Percentiles rank a stretch among this genome's conserved stretches.
These are phyloP conservation scores for Sugiyamaella sp. DNA, from an alignment of 1,139 yeast genomes.

Conservation along the genomic window DNA sequence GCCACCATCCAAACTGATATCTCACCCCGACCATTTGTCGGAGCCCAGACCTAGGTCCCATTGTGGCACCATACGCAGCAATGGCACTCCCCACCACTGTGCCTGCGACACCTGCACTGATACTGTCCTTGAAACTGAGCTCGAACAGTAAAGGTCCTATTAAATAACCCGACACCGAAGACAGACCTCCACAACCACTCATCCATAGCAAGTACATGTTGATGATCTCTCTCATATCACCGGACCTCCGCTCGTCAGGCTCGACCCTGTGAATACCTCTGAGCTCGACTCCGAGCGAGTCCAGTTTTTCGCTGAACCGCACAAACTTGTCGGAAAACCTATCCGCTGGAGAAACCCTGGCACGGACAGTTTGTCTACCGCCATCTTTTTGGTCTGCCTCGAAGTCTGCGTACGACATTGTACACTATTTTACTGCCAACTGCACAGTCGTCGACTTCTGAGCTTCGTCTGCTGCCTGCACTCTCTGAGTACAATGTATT, in stretches of 20 bases:
- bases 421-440: neutral
- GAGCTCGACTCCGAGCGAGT: constrained; percentile 66
- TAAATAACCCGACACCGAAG: constrained; percentile 81
- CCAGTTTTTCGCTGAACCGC: constrained; percentile 44
- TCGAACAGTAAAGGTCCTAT: constrained; percentile 72
- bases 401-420: neutral
- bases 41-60: constrained; percentile 89
- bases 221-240: constrained; percentile 52
- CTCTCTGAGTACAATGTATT: no score
- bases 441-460: no score
- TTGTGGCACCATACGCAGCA: constrained; percentile 78
- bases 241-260: constrained; percentile 63
- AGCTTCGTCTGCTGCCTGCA: no score
- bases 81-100: constrained; percentile 67
- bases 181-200: constrained; percentile 80
- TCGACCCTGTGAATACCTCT: constrained; percentile 80
- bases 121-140: constrained; percentile 63
- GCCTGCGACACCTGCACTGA: constrained; percentile 64
- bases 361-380: constrained; percentile 5
- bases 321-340: constrained; percentile 33
- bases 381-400: constrained; percentile 1
- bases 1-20: constrained; percentile 81
- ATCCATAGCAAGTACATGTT: constrained; percentile 78
- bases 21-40: constrained; percentile 85
- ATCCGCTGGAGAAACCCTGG: neutral